phyloP scores from a whole-genome alignment of 305 asterid species.

The Rubia peregrina region DNA sequence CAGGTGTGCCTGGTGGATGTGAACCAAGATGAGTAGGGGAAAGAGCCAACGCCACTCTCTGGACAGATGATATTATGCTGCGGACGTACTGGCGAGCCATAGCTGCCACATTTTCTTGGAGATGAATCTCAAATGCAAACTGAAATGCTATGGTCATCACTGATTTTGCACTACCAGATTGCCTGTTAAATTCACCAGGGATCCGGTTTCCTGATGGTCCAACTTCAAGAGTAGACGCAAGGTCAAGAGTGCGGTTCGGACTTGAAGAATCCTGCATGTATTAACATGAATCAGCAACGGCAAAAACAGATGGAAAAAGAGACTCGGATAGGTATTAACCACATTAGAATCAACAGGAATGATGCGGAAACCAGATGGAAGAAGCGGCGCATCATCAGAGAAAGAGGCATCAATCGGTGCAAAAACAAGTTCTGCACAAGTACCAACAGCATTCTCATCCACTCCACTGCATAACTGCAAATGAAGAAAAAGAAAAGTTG shows the following conservation, averaged over 20 bases:
- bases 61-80: slow-evolving; percentile 87
- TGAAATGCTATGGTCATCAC: slow-evolving; percentile 97
- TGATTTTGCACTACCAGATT: slow-evolving; percentile 44
- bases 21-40: slow-evolving; percentile 62
- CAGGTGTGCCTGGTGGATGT: slow-evolving; percentile 69
- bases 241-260: slow-evolving; percentile 89
- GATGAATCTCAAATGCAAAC: slow-evolving; percentile 79
- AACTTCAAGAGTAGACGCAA: slow-evolving; percentile 84
- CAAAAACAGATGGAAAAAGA: background rate
- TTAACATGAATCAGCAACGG: slow-evolving; percentile 2
- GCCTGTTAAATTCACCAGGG: slow-evolving; percentile 37
- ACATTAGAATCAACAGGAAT: slow-evolving; percentile 72
- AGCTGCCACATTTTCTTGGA: slow-evolving; percentile 70
- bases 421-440: slow-evolving; percentile 78
- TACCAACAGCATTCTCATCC: slow-evolving; percentile 75
- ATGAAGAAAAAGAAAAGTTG: background rate
- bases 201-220: slow-evolving; percentile 47
- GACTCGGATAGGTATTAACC: slow-evolving; percentile 25
- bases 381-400: slow-evolving; percentile 93
- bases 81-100: slow-evolving; percentile 96
- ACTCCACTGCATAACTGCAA: slow-evolving; percentile 85
- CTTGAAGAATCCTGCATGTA: slow-evolving; percentile 57
- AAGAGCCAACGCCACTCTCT: slow-evolving; percentile 85
- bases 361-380: slow-evolving; percentile 95
- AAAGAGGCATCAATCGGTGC: slow-evolving; percentile 97